Conservation (phyloP, 495 filamentous ascomycete genomes). For the Aspergillus taichungensis region DNA sequence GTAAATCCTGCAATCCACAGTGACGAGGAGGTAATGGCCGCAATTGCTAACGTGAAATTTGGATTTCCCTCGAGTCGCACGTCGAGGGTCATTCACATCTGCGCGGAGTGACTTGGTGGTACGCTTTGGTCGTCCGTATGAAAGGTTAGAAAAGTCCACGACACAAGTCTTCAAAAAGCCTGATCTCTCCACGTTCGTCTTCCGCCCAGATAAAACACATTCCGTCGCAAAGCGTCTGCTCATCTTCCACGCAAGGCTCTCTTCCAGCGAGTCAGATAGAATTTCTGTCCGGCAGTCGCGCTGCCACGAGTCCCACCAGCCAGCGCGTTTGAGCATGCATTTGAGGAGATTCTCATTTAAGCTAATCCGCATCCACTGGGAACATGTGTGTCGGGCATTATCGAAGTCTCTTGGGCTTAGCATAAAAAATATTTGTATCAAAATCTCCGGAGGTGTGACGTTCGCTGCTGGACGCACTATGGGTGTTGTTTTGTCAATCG, state of each 20-base stretch:
- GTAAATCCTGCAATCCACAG: conserved; percentile 50
- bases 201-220: conserved; percentile 46
- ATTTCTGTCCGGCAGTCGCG: conserved; percentile 23
- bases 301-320: conserved; percentile 46
- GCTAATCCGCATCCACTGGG: conserved; percentile 56
- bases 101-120: neutral
- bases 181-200: conserved; percentile 31
- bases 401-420: conserved; percentile 56
- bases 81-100: conserved; percentile 14
- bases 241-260: conserved; percentile 45
- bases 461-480: conserved; percentile 21
- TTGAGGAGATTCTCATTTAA: conserved; percentile 46
- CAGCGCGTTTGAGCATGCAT: conserved; percentile 47
- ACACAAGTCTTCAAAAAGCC: conserved; percentile 19
- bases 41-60: conserved; percentile 52
- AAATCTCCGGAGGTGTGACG: conserved; percentile 49
- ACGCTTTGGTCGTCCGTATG: conserved; percentile 2
- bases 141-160: conserved; percentile 27
- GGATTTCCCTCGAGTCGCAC: neutral
- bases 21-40: conserved; percentile 49
- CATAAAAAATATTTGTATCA: conserved; percentile 49
- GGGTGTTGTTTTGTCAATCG: conserved; percentile 4
- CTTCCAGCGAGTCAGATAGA: conserved; percentile 10
- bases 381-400: conserved; percentile 55
- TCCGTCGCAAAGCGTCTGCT: conserved; percentile 54